Evolutionary conservation across 495 filamentous ascomycete species (phyloP).

Genomic region (Oidiodendron maius): DNA sequence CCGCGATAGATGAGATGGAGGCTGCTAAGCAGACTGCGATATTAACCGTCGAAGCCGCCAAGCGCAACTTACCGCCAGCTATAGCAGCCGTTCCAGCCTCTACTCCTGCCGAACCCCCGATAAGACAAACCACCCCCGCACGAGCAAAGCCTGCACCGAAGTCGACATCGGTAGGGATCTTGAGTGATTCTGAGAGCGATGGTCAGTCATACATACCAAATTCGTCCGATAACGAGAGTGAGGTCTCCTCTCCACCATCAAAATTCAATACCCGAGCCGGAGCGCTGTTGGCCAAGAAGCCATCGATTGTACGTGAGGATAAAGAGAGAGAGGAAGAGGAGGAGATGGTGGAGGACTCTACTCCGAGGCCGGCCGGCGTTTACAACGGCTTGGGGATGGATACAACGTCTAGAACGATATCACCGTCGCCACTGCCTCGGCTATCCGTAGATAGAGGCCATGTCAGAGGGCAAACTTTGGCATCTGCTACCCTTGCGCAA

Average conservation of each 20-base stretch:
- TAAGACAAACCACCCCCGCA: background rate
- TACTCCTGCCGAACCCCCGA: slow-evolving; percentile 1
- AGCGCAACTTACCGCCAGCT: background rate
- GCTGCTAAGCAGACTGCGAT: slow-evolving; percentile 2
- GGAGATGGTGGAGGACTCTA: slow-evolving; percentile 28
- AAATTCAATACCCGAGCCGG: slow-evolving; percentile 12
- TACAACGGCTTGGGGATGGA: background rate
- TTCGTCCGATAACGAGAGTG: slow-evolving; percentile 23
- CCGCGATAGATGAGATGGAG: slow-evolving; percentile 22
- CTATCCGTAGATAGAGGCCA: slow-evolving; percentile 16
- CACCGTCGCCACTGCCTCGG: slow-evolving; percentile 16
- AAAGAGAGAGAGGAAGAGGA: slow-evolving; percentile 40
- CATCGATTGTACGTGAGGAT: slow-evolving; percentile 59
- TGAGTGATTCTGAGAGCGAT: slow-evolving; percentile 18
- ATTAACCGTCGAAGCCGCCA: background rate
- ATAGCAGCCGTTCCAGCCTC: background rate
- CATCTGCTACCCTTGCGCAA: slow-evolving; percentile 15
- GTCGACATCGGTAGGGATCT: slow-evolving; percentile 14
- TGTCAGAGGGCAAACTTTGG: slow-evolving; percentile 9
- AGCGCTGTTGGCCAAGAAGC: slow-evolving; percentile 40
- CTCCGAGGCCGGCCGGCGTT: background rate
- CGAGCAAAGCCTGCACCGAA: background rate
- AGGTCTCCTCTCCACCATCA: slow-evolving; percentile 9
- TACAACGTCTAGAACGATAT: slow-evolving; percentile 7
- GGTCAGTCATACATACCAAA: slow-evolving; percentile 15